Percentiles rank a stretch among this genome's conserved stretches.
phyloP scores from a whole-genome alignment of 2,329 filamentous ascomycete genomes.

The Mariannaea sp. region DNA sequence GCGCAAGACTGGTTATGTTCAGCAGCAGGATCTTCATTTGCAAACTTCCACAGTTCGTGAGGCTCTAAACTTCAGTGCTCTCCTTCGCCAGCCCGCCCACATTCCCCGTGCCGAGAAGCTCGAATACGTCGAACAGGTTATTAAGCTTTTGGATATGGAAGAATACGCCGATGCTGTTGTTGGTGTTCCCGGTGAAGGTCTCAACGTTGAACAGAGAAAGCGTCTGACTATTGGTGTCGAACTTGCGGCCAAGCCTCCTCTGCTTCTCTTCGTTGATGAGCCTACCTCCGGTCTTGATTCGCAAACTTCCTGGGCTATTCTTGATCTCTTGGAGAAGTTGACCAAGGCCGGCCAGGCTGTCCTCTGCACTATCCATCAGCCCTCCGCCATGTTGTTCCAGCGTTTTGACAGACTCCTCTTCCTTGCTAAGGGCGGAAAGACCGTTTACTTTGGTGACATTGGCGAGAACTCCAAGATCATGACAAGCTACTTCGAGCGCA shows the following conservation, averaged over 20 bases:
- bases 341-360: constrained; percentile 89
- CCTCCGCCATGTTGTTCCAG: constrained; percentile 93
- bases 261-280: constrained; percentile 92
- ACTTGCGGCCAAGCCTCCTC: constrained; percentile 85
- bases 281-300: constrained; percentile 93
- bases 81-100: constrained; percentile 80
- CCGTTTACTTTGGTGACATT: constrained; percentile 82
- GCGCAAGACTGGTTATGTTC: constrained; percentile 88
- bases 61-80: constrained; percentile 82
- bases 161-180: constrained; percentile 89
- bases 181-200: constrained; percentile 85
- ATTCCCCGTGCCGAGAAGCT: constrained; percentile 78
- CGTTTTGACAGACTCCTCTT: constrained; percentile 84
- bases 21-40: constrained; percentile 90
- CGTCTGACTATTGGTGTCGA: constrained; percentile 96
- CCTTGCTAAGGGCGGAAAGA: constrained; percentile 74
- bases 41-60: constrained; percentile 86
- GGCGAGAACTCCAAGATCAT: constrained; percentile 71
- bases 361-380: constrained; percentile 97
- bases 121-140: constrained; percentile 87
- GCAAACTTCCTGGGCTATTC: constrained; percentile 92
- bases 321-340: constrained; percentile 85
- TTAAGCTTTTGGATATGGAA: constrained; percentile 88
- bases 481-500: constrained; percentile 76
- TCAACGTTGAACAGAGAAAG: constrained; percentile 72